Percentiles rank a stretch among this genome's conserved stretches.
phyloP scores from a whole-genome alignment of 495 filamentous ascomycete species.

The Talaromyces stipitatus region DNA sequence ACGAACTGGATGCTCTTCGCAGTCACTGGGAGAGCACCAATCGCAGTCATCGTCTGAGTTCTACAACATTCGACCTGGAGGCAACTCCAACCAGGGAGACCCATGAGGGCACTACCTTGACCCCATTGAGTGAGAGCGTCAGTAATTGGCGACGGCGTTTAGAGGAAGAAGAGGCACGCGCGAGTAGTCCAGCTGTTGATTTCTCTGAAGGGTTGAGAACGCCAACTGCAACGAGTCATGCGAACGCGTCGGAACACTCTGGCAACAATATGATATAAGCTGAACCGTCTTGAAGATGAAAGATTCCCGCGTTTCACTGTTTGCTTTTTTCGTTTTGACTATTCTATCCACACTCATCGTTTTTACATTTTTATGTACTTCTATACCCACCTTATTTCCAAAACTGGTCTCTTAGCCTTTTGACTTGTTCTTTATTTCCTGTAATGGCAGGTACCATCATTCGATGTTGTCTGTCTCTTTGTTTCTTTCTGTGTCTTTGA shows the following conservation, averaged over 20 bases:
- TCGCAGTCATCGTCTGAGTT: conserved; percentile 81
- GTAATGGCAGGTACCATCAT: conserved; percentile 1
- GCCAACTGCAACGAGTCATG: not conserved
- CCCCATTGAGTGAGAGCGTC: conserved; percentile 60
- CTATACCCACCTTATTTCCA: conserved; percentile 2
- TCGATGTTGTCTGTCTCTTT: not conserved
- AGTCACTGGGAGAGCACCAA: conserved; percentile 93
- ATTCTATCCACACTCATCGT: not conserved
- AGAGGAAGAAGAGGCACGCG: conserved; percentile 51
- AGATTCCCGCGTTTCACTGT: not conserved
- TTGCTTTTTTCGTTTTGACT: not conserved
- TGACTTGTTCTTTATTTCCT: not conserved
- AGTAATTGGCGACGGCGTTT: conserved; percentile 69
- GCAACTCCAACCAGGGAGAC: conserved; percentile 49
- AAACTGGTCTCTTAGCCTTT: not conserved
- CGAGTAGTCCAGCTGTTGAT: conserved; percentile 10
- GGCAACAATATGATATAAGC: conserved; percentile 30
- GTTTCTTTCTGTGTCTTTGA: not conserved
- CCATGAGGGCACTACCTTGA: conserved; percentile 31
- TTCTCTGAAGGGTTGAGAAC: conserved; percentile 5
- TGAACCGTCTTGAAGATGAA: not conserved
- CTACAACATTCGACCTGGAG: conserved; percentile 81
- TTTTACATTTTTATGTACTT: conserved; percentile 3
- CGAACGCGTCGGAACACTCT: not conserved
- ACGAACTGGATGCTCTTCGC: conserved; percentile 81